Base-by-base conservation (phyloP, 345 rosid species). In the Diplotaxis tenuifolia region DNA sequence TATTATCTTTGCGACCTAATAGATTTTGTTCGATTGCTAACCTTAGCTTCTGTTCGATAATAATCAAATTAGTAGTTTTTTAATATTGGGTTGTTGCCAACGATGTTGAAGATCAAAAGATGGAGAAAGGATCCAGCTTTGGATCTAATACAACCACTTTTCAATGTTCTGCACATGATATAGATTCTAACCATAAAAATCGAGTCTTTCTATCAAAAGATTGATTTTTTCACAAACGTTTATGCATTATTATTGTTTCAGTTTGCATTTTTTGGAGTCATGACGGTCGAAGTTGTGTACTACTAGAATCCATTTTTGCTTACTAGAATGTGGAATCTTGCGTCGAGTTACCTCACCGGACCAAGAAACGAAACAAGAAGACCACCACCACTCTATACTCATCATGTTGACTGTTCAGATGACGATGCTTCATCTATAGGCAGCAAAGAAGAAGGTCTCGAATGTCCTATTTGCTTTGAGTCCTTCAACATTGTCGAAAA, bases 381-480 rank as follows among this genome's bases (percentile, higher is more conserved):
- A 71, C 42, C 42, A 36, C 42, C 38, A 32, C 74, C 38, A 20
- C 59, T 59, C 22, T 84, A 75, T 59, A 71, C 79, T 66, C 76
- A 74, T 66, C 76, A 74, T 50, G 79, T 80, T 27, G 98, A 89
- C 58, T 89, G 92, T 80, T 87, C 96, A 0, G 97, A 89, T 27
- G 92, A 93, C 14, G 96, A 93, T 27, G 86, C 70, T 1, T 85
- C 92, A 36, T 83, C 86, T 65, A 71, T 61, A 55, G 78, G 67
- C 9, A 85, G 89, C 80, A 79, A 88, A 79, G 92, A 88, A 1
- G 94, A 93, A 71, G 86, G 94, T 63, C 79, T 93, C 52, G 97
- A 93, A 73, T 93, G 98, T 71, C 97, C 92, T 0, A 86, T 93
- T 34, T 93, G 96, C 80, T 91, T 88, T 84, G 98, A 93, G 70